These are phyloP conservation scores for Rhodosporidiobolus odoratus DNA, from an alignment of 768 basidiomycete genomes.

Conservation along the genomic window DNA sequence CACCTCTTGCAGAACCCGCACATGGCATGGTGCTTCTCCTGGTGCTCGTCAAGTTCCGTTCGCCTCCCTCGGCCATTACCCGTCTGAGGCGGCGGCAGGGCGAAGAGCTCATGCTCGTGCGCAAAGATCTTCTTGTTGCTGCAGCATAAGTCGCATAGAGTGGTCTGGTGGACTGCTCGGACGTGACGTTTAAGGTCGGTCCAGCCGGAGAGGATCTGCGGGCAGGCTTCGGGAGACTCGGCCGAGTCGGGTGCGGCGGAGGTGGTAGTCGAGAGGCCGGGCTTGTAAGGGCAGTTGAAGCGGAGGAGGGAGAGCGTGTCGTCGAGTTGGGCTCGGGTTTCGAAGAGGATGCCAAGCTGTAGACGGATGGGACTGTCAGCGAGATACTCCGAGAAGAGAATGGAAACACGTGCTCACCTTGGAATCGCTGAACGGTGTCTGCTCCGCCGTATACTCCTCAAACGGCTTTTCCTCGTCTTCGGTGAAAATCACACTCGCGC, in stretches of 20 bases:
- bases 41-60: conserved; percentile 21
- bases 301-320: conserved; percentile 82
- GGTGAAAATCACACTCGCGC: conserved; percentile 33
- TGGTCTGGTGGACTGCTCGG: conserved; percentile 64
- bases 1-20: conserved; percentile 44
- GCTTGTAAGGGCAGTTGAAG: conserved; percentile 72
- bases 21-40: conserved; percentile 27
- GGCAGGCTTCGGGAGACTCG: conserved; percentile 55
- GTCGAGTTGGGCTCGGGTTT: conserved; percentile 90
- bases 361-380: background rate
- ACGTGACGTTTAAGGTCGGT: conserved; percentile 79
- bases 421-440: conserved; percentile 38
- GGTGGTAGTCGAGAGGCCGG: background rate
- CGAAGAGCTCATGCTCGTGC: conserved; percentile 86
- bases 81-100: conserved; percentile 52
- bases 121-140: conserved; percentile 87
- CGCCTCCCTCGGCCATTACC: background rate
- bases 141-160: conserved; percentile 86
- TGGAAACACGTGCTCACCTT: conserved; percentile 7
- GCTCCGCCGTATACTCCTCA: conserved; percentile 28
- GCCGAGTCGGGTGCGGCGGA: background rate
- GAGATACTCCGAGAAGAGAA: background rate
- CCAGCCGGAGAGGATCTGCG: conserved; percentile 81
- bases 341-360: conserved; percentile 74
- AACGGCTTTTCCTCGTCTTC: conserved; percentile 12